phyloP scores from a whole-genome alignment of 2,329 filamentous ascomycete species.

The Magnaporthales sp. region DNA sequence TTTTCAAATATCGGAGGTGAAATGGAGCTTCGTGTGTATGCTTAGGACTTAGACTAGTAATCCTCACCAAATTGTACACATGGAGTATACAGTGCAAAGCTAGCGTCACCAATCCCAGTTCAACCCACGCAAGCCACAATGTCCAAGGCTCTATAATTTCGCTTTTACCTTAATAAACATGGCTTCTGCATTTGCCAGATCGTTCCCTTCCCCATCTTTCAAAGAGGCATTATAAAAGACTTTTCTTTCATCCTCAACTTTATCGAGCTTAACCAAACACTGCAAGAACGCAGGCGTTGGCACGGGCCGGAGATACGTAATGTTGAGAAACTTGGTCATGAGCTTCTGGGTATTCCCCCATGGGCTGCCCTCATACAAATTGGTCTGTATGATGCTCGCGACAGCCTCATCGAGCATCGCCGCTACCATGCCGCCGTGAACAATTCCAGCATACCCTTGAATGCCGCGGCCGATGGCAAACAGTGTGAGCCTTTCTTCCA shows the following conservation, averaged over 20 bases:
- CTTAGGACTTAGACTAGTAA: no score
- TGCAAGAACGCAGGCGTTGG: slow-evolving; percentile 38
- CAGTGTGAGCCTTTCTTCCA: slow-evolving; percentile 23
- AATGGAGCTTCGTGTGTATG: no score
- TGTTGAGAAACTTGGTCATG: slow-evolving; percentile 47
- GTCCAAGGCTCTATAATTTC: not conserved
- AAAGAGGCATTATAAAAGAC: slow-evolving; percentile 37
- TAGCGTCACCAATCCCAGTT: not conserved
- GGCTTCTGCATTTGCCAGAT: slow-evolving; percentile 43
- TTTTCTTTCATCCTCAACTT: slow-evolving; percentile 42
- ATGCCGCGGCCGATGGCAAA: slow-evolving; percentile 38
- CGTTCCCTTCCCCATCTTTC: slow-evolving; percentile 35
- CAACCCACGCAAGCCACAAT: no score
- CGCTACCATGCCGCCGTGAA: slow-evolving; percentile 50
- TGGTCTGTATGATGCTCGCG: slow-evolving; percentile 38
- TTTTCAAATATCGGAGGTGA: no score
- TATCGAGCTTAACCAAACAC: slow-evolving; percentile 32
- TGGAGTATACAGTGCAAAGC: not conserved
- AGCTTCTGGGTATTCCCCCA: not conserved
- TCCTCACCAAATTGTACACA: no score
- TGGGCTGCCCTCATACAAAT: slow-evolving; percentile 15
- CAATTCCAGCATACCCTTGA: slow-evolving; percentile 41
- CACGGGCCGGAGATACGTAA: slow-evolving; percentile 43
- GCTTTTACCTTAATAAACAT: slow-evolving; percentile 27
- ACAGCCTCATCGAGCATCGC: slow-evolving; percentile 51